Evolutionary conservation across 23 red algal species (phyloP).

Genomic region (Gracilaria domingensis): DNA sequence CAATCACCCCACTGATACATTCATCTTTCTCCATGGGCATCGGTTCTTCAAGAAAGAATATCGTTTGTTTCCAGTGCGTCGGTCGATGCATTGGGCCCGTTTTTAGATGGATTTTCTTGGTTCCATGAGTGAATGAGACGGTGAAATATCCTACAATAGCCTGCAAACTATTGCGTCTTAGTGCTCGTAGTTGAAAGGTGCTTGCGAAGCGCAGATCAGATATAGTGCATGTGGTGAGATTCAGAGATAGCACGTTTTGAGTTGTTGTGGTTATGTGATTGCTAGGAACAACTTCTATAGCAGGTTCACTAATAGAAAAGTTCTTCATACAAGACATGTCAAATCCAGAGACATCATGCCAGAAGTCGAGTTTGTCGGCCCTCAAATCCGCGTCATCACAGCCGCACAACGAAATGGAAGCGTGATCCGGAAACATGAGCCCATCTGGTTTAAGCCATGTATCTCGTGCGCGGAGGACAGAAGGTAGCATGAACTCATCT

Average conservation of each 20-base stretch:
- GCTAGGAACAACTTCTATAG: constrained; percentile 76
- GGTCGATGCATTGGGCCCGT: constrained; percentile 62
- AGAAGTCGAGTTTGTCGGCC: constrained; percentile 88
- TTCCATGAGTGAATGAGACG: constrained; percentile 73
- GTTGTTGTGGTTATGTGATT: constrained; percentile 67
- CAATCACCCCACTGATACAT: constrained; percentile 72
- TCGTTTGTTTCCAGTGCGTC: constrained; percentile 96
- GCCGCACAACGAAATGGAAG: constrained; percentile 76
- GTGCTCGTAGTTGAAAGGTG: constrained; percentile 68
- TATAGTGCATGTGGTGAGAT: constrained; percentile 58
- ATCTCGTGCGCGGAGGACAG: constrained; percentile 83
- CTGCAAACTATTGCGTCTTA: constrained; percentile 68
- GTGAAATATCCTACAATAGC: constrained; percentile 81
- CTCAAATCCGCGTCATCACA: constrained; percentile 81
- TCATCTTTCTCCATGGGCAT: constrained; percentile 74
- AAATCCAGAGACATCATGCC: constrained; percentile 89
- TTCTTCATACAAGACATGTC: constrained; percentile 87
- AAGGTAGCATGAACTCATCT: constrained; percentile 91
- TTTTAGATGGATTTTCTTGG: constrained; percentile 59
- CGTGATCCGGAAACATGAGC: constrained; percentile 81
- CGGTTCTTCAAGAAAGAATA: constrained; percentile 81
- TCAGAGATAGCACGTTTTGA: constrained; percentile 69
- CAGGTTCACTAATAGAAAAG: constrained; percentile 83
- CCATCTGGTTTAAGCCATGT: constrained; percentile 73
- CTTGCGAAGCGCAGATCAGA: constrained; percentile 68